A percentile compares a stretch with the other conserved stretches of the same genome.
Evolutionary conservation across 2,329 filamentous ascomycete species (phyloP).

Genomic region (Exophiala alcalophila): DNA sequence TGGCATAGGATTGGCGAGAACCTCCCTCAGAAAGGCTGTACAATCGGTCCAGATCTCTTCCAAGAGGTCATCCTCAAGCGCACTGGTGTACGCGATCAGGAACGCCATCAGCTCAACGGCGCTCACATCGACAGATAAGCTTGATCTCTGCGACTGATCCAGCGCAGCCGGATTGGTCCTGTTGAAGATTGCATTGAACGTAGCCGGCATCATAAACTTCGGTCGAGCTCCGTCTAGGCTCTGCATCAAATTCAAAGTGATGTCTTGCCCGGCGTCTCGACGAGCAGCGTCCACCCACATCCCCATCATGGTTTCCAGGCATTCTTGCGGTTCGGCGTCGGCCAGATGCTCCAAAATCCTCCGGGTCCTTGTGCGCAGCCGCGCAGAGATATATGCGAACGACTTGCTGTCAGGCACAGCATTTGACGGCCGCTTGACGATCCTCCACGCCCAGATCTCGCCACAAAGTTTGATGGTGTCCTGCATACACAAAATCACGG

Average conservation of each 20-base stretch:
- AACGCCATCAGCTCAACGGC: slow-evolving; percentile 85
- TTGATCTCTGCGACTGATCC: slow-evolving; percentile 77
- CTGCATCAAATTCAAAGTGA: slow-evolving; percentile 79
- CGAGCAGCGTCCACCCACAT: slow-evolving; percentile 66
- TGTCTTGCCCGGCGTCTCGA: slow-evolving; percentile 47
- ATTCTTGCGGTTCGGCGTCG: slow-evolving; percentile 86
- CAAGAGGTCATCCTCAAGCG: slow-evolving; percentile 93
- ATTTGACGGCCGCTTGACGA: slow-evolving; percentile 55
- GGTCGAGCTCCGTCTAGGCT: slow-evolving; percentile 88
- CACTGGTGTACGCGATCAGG: slow-evolving; percentile 82
- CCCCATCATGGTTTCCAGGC: slow-evolving; percentile 83
- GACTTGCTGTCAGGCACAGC: slow-evolving; percentile 72
- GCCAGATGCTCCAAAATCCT: slow-evolving; percentile 90
- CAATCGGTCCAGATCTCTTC: slow-evolving; percentile 98
- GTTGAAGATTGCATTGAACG: slow-evolving; percentile 95
- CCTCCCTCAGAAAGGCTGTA: slow-evolving; percentile 81
- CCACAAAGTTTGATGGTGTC: slow-evolving; percentile 92
- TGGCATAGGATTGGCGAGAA: slow-evolving; percentile 89
- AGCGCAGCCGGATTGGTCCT: slow-evolving; percentile 80
- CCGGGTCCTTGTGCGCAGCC: slow-evolving; percentile 84
- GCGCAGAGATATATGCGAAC: slow-evolving; percentile 83
- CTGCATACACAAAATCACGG: slow-evolving; percentile 92
- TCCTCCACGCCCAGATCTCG: slow-evolving; percentile 89
- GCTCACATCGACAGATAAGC: slow-evolving; percentile 77
- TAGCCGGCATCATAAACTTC: slow-evolving; percentile 84